Conservation (phyloP, 352 stramenopile genomes). For the Globisporangium polare region DNA sequence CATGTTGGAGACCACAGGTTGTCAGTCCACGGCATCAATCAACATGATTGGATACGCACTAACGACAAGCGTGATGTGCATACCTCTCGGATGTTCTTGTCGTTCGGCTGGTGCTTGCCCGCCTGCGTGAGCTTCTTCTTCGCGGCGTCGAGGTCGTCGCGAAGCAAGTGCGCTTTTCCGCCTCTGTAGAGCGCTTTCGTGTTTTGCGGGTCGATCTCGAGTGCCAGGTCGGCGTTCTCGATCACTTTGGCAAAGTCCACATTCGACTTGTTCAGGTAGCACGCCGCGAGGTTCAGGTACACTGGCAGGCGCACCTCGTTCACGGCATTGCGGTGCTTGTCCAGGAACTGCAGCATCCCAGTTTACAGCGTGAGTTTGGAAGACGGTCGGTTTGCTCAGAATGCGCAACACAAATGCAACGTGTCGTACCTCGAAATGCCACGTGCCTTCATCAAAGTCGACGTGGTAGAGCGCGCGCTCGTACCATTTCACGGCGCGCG, state of each 20-base stretch:
- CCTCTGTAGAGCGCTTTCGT: slow-evolving; percentile 83
- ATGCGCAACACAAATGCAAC: too few species aligned
- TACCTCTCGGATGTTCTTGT: slow-evolving; percentile 71
- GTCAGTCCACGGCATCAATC: not conserved
- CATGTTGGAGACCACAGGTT: not conserved
- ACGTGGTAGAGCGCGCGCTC: slow-evolving; percentile 74
- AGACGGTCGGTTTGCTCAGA: too few species aligned
- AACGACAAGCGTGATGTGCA: not conserved
- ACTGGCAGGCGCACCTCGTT: slow-evolving; percentile 72
- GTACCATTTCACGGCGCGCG: slow-evolving; percentile 60
- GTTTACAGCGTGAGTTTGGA: not conserved
- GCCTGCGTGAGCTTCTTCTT: slow-evolving; percentile 65
- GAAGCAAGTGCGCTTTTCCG: slow-evolving; percentile 56
- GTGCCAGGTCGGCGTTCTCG: slow-evolving; percentile 61
- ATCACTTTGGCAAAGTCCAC: slow-evolving; percentile 46
- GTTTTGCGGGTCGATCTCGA: slow-evolving; percentile 73
- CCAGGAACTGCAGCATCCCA: slow-evolving; percentile 41
- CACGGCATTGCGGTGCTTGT: slow-evolving; percentile 65
- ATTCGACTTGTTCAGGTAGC: slow-evolving; percentile 40
- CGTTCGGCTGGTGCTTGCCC: slow-evolving; percentile 49
- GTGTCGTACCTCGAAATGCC: slow-evolving; percentile 81
- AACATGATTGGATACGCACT: not conserved
- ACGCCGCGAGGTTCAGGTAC: slow-evolving; percentile 80
- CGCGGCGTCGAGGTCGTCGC: slow-evolving; percentile 51
- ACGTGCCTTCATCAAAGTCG: slow-evolving; percentile 84